Evolutionary conservation across 441 rosid genomes (phyloP), one percentile per base, ranked within the genome.

Genomic region (Croton laevigatus): DNA sequence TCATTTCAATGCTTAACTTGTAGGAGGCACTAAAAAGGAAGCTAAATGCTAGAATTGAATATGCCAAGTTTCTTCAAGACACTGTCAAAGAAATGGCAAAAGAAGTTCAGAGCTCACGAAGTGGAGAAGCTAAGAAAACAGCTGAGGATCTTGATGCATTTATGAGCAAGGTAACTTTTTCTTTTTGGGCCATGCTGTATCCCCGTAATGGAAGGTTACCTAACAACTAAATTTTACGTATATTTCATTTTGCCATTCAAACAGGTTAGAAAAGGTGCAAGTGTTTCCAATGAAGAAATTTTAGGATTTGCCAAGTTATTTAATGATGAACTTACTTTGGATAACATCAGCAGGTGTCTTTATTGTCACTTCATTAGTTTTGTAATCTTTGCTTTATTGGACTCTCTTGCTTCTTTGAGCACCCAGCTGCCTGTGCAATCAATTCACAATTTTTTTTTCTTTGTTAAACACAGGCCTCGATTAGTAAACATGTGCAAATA

Each of bases 31-130:
- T 94, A 74, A 94, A 94, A 88, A 83, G 97, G 79, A 84, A 82
- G 81, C 81, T 94, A 42, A 88, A 80, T 85, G 99, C 98, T 17
- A 94, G 97, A 75, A 93, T 93, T 59, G 98, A 89, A 77, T 93
- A 93, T 58, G 98, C 98, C 72, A 93, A 89, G 85, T 93, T 93
- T 84, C 94, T 93, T 68, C 97, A 93, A 77, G 97, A 93, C 37
- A 79, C 82, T 4, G 99, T 90, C 51, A 92, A 91, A 81, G 98
- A 92, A 89, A 94, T 94, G 98, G 98, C 98, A 78, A 94, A 90
- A 81, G 99, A 94, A 88, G 86, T 94, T 75, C 99, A 94, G 71
- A 87, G 77, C 73, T 54, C 72, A 54, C 74, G 80, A 42, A 79
- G 82, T 70, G 82, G 82, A 55, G 82, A 79, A 48, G 23, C 45